Conservation (phyloP, 768 basidiomycete species). For the Dacryopinax primogenitus region DNA sequence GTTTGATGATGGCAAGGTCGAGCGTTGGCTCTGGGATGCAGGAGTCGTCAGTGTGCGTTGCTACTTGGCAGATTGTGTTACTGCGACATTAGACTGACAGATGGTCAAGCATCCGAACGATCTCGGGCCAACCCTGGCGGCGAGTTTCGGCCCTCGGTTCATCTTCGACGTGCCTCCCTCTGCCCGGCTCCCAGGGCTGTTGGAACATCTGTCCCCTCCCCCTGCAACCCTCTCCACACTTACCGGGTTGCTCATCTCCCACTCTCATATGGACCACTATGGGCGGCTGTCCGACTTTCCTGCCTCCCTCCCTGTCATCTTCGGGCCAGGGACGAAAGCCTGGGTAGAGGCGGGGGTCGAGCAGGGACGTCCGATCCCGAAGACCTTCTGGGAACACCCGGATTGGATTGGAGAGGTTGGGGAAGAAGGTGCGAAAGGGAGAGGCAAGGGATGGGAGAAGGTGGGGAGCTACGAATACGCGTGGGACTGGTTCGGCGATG, state of each 20-base stretch:
- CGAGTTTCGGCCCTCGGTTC: not conserved
- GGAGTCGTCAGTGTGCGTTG: not conserved
- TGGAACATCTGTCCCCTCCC: not conserved
- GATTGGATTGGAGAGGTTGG: not conserved
- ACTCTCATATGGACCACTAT: not conserved
- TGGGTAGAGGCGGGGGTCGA: not conserved
- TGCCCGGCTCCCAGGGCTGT: not conserved
- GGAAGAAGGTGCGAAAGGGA: not conserved
- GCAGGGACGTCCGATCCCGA: not conserved
- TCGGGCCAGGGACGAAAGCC: not conserved
- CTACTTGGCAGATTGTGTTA: not conserved
- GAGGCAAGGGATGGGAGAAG: not conserved
- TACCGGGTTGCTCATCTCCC: not conserved
- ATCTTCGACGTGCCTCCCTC: not conserved
- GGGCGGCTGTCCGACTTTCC: not conserved
- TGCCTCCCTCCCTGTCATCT: not conserved
- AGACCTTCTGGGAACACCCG: not conserved
- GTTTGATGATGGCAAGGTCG: not conserved
- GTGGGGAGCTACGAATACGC: not conserved
- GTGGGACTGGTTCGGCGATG: not conserved
- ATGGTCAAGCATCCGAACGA: not conserved
- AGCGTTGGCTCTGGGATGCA: not conserved
- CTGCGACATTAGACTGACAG: not conserved
- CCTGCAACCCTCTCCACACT: not conserved
- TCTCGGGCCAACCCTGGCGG: not conserved